Evolutionary conservation across 495 filamentous ascomycete species (phyloP), one percentile per base, ranked within the genome.

Genomic region (Sporormia fimetaria): DNA sequence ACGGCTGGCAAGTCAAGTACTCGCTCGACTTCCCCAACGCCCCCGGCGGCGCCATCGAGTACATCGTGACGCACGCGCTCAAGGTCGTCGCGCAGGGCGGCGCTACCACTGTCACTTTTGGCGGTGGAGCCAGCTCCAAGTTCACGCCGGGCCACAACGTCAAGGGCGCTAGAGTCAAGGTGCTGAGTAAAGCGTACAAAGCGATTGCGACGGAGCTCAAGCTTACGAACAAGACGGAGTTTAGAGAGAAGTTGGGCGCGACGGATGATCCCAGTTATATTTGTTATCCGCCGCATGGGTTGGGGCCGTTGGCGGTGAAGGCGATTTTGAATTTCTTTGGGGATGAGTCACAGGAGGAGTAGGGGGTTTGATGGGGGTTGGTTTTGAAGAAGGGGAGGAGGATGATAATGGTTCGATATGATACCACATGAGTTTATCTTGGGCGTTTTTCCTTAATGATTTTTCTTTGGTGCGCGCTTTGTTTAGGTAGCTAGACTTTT

Each of bases 1-100:
- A 87, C 49, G 83, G 83, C 40, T 85, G 81, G 69, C 84, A 93
- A 63, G 76, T 90, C 61, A 90, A 93, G 63, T 88, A 83, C 62
- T 77, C 76, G 28, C 73, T 90, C 42, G 83, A 88, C 57, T 90
- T 93, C 67, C 83, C 83, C 11, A 72, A 71, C 12, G 69, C 82
- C 3, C 81, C 83, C 2, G 79, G 68, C 40, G 85, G 84, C 40
- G 78, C 78, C 23, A 93, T 90, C 47, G 85, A 93, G 61, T 65
- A 71, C 3, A 71, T 86, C 33, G 81, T 87, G 51, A 77, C 80
- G 14, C 74, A 78, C 52, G 76, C 82, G n/a, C 76, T 93, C 55
- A 74, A 79, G 52, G 65, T 68, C 21, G 71, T 82, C 20, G 73
- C 74, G 24, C 67, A 71, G 23, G 55, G 64, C 0, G 83, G 82